Base-by-base conservation (phyloP, 1,139 yeast genomes). In the Yamadazyma epiphylla region DNA sequence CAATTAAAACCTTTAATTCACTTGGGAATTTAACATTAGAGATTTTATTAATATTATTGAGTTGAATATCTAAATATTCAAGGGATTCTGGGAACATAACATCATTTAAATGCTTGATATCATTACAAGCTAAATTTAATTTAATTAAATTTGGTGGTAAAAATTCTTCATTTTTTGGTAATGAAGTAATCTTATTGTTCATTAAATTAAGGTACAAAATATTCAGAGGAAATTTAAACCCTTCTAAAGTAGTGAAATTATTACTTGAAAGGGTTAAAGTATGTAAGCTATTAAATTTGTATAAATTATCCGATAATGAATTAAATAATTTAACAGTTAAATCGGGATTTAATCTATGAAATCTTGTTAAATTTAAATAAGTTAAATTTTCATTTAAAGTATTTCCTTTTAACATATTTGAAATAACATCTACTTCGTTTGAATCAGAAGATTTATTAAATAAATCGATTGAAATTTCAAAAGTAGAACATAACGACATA, bases 1-100 rank as follows among this genome's bases (percentile, higher is more conserved):
- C 44, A 17, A 43, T 43, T 12, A 46, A 32, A 5, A 43, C 46
- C 26, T 39, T 40, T 15, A 45, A 34, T 15, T 25, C 28, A 6
- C 27, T 11, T 5, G 50, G 50, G 25, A 43, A 39, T 3, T 23
- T 19, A 12, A 40, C 27, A 15, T 35, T 35, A n/a, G 35, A 31
- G 19, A 45, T 28, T 17, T 37, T 42, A 19, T 36, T 34, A 24
- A 48, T 37, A 16, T 41, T 31, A 28, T 44, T 46, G 7, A 40
- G 30, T 25, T 43, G 48, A 14, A 45, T 26, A 24, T 49, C 53
- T 29, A 49, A 41, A 29, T 41, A 47, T 28, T 43, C 43, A 19
- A 46, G 31, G 6, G 35, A 21, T 1, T 37, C 35, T 15, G 50
- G 50, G 17, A 44, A 39, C 20, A 25, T 13, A 12, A 42, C 39